Percentiles rank a stretch among this genome's conserved stretches.
phyloP scores from a whole-genome alignment of 371 early-diverging fungal species.

The Conidiobolus incongruus region DNA sequence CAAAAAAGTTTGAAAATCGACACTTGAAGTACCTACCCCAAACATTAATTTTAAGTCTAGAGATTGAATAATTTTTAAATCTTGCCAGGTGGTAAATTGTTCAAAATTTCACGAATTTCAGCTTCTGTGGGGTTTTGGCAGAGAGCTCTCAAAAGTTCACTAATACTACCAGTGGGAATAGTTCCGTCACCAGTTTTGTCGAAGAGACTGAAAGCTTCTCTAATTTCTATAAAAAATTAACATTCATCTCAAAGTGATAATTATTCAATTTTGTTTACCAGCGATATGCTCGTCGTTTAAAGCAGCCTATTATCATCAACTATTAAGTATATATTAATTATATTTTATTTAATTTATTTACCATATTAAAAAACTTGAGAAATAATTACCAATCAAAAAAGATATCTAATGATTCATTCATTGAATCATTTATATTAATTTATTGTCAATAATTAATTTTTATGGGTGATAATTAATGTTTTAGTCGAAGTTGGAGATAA shows the following conservation, averaged over 20 bases:
- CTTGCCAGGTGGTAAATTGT: neutral
- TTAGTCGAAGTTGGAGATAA: no score
- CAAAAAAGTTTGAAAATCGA: conserved; percentile 48
- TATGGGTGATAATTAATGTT: no score
- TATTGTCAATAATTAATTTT: no score
- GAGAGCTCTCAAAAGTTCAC: conserved; percentile 57
- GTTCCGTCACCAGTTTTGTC: conserved; percentile 85
- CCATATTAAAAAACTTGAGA: no score
- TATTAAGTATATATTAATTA: no score
- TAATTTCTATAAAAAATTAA: conserved; percentile 35
- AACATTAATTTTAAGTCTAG: neutral
- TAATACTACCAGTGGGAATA: conserved; percentile 41
- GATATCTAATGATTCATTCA: no score
- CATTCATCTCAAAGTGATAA: neutral
- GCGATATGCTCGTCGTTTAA: conserved; percentile 3
- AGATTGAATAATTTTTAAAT: neutral
- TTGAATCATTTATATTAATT: no score
- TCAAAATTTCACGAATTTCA: conserved; percentile 35
- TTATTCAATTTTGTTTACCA: neutral
- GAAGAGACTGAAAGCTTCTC: conserved; percentile 68
- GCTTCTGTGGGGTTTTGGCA: conserved; percentile 73
- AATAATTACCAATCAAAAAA: no score
- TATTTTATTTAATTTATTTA: no score
- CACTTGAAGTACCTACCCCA: conserved; percentile 3
- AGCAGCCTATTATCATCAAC: conserved; percentile 4